Percentiles rank a stretch among this genome's conserved stretches.
These are phyloP conservation scores for Phytophthora sansomeana DNA, from an alignment of 352 stramenopile species.

Conservation along the genomic window DNA sequence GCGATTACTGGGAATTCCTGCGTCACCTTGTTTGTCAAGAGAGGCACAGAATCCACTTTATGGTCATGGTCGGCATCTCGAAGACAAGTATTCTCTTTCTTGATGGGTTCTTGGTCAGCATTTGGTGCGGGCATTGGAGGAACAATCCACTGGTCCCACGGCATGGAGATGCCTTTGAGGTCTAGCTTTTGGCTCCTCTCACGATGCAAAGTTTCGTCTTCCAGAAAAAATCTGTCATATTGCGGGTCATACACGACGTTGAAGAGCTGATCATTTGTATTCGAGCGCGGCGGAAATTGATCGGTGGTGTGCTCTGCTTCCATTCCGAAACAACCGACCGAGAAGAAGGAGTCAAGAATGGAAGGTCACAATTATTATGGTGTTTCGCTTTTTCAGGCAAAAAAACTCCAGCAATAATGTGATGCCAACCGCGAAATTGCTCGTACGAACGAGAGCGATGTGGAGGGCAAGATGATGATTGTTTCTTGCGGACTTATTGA, in stretches of 20 bases:
- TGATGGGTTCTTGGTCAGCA: neutral
- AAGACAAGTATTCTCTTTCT: neutral
- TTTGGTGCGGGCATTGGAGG: slow-evolving; percentile 38
- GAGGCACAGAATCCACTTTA: neutral
- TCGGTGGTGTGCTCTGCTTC: neutral
- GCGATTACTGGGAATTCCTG: neutral
- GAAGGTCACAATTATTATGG: slow-evolving; percentile 5
- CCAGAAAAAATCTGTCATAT: slow-evolving; percentile 60
- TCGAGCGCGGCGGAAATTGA: neutral
- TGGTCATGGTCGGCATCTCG: too few species aligned
- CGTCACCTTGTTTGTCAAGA: neutral
- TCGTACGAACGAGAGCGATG: too few species aligned
- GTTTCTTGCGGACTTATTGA: too few species aligned
- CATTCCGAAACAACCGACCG: slow-evolving; percentile 8
- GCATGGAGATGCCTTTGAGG: slow-evolving; percentile 24
- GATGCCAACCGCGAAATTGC: too few species aligned
- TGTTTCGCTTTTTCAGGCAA: too few species aligned
- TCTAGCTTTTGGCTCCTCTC: neutral
- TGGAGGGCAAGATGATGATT: too few species aligned
- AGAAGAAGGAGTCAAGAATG: slow-evolving; percentile 16
- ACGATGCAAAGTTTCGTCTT: slow-evolving; percentile 30
- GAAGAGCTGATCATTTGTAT: slow-evolving; percentile 27
- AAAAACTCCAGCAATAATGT: too few species aligned
- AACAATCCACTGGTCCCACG: slow-evolving; percentile 50
- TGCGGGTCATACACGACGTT: slow-evolving; percentile 54